Percentiles rank a stretch among this genome's conserved stretches.
Evolutionary conservation across 2,329 filamentous ascomycete genomes (phyloP).

Genomic region (Torrubiella hemipterigena): DNA sequence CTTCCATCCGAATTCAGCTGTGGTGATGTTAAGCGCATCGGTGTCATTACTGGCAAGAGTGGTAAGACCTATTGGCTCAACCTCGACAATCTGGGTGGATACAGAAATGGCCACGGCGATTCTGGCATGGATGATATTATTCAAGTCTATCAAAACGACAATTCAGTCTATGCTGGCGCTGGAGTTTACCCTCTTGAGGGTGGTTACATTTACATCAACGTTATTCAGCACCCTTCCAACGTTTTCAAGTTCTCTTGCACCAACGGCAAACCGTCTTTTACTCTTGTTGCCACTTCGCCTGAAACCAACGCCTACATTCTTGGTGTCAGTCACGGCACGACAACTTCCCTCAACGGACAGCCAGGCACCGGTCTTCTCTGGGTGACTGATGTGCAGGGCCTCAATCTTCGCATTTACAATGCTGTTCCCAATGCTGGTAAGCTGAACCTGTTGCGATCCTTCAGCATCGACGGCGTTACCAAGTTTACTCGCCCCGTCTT

Average conservation of each 20-base stretch:
- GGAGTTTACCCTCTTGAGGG: slow-evolving; percentile 36
- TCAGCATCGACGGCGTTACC: slow-evolving; percentile 36
- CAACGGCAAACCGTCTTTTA: slow-evolving; percentile 37
- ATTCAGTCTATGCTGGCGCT: slow-evolving; percentile 32
- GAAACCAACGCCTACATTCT: slow-evolving; percentile 39
- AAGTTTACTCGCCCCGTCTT: slow-evolving; percentile 49
- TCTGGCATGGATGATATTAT: slow-evolving; percentile 26
- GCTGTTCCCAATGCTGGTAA: slow-evolving; percentile 33
- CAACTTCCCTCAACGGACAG: slow-evolving; percentile 40
- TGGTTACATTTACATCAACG: slow-evolving; percentile 35
- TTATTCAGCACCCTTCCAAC: slow-evolving; percentile 40
- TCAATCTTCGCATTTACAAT: slow-evolving; percentile 38
- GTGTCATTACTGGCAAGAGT: slow-evolving; percentile 37
- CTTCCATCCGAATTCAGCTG: slow-evolving; percentile 29
- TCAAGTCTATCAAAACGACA: slow-evolving; percentile 29
- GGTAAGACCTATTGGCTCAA: slow-evolving; percentile 34
- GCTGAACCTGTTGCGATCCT: slow-evolving; percentile 35
- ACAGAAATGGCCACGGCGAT: slow-evolving; percentile 21
- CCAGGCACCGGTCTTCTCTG: slow-evolving; percentile 43
- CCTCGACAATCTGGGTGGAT: slow-evolving; percentile 26
- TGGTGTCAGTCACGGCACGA: slow-evolving; percentile 44
- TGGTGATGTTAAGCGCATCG: slow-evolving; percentile 30
- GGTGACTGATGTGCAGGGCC: slow-evolving; percentile 42
- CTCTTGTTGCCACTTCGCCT: slow-evolving; percentile 36
- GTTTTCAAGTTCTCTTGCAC: slow-evolving; percentile 47